Base-by-base conservation (phyloP, 2,329 filamentous ascomycete species). In the Aureobasidium sp. region DNA sequence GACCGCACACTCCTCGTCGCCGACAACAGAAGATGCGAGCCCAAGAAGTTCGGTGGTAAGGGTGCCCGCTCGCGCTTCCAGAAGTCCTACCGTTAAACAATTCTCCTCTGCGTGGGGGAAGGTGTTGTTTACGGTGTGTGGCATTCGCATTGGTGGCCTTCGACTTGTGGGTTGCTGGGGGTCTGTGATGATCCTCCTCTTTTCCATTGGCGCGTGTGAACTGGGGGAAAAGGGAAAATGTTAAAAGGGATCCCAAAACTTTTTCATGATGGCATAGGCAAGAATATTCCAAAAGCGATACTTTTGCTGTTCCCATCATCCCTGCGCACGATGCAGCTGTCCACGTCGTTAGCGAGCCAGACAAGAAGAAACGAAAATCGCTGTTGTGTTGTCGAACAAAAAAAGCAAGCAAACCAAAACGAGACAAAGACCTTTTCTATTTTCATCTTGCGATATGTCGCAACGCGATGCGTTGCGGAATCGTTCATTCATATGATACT, bases 11-110 rank as follows among this genome's bases (percentile, higher is more conserved):
- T 99, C 71, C 89, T 99, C 76, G 94, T 99, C 74, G 94, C 94
- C 80, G 94, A 99, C 82, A 97, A 96, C 89, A 89, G 94, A 80
- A 90, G 94, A 74, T 94, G 91, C 81, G 94, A 99, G 86, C 93
- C 93, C 82, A 97, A 97, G 92, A 97, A 97, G 85, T 90, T 91
- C 77, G 87, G 87, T 78, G 90, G 89, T 90, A 89, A 86, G 74
- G 93, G 93, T 86, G 93, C 94, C 77, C 89, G 93, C 77, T 84
- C 93, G 76, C 89, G 92, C 78, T 97, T 91, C 92, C 93, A 97
- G 85, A 97, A 97, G 85, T 96, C 92, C 72, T 96, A 97, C 88
- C 91, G 92, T 92, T 96, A 93, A 91, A 70, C 67, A 67, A 47
- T 57, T 62, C 55, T 50, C 25, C 59, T 54, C 53, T 59, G 55